Conservation (phyloP, 164 flowering plant species). For the Annona squamosa region DNA sequence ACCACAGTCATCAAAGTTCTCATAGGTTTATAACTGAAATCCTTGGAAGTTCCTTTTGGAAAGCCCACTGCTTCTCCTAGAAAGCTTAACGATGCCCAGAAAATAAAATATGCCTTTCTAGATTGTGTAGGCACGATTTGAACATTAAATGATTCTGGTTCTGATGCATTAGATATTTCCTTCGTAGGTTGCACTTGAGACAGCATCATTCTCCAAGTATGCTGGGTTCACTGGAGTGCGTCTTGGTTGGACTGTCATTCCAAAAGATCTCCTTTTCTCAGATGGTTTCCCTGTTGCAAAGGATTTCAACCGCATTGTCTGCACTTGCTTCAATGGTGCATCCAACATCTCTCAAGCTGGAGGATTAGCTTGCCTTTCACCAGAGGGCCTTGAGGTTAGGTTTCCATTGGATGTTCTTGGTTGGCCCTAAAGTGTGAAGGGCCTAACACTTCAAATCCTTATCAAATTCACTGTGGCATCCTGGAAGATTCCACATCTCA, state of each 20-base stretch:
- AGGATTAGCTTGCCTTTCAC: constrained; percentile 79
- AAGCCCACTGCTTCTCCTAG: too few species aligned
- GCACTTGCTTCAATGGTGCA: constrained; percentile 94
- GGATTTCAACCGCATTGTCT: constrained; percentile 87
- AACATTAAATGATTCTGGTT: neutral
- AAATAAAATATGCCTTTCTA: neutral
- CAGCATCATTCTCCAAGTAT: constrained; percentile 83
- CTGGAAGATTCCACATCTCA: neutral
- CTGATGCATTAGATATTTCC: neutral
- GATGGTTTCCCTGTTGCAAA: constrained; percentile 84
- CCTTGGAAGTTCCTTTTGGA: too few species aligned
- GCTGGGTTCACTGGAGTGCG: constrained; percentile 98
- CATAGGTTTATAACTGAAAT: too few species aligned
- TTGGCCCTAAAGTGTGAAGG: too few species aligned
- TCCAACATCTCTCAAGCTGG: constrained; percentile 93
- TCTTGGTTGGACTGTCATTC: constrained; percentile 91
- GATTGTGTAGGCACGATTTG: neutral
- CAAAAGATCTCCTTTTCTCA: constrained; percentile 77
- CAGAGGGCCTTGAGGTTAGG: constrained; percentile 68
- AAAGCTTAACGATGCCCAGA: neutral
- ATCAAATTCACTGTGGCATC: neutral
- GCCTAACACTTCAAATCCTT: too few species aligned
- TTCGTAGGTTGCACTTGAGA: constrained; percentile 83
- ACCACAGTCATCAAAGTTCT: too few species aligned
- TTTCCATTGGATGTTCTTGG: neutral